Base-by-base conservation (phyloP, 2,329 filamentous ascomycete species). In the Aureobasidium sp. region DNA sequence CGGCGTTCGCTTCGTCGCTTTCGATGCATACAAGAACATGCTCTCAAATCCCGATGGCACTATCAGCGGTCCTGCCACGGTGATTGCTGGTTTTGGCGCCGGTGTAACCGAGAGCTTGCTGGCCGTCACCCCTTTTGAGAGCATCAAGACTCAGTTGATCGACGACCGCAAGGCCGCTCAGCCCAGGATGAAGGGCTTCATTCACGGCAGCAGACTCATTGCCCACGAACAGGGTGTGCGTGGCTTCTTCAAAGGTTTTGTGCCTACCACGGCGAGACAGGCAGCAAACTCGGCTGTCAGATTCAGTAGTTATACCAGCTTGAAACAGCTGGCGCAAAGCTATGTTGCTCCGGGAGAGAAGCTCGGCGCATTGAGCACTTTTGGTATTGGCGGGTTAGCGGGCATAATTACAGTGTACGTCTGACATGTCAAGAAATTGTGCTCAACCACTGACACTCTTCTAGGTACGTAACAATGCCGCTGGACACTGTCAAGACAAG, bases 131-230 rank as follows among this genome's bases (percentile, higher is more conserved):
- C 94, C 94, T 0, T 97, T 95, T 63, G 94, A 99, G 78, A 95
- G 90, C 70, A 97, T 99, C 77, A 99, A 99, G 81, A 99, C 94
- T 56, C 95, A 95, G 68, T 79, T 99, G 83, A 97, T 99, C 72
- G 94, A 99, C 73, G 94, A 99, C 76, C 88, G 90, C 69, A 99
- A 99, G 79, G 82, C 84, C 4, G 80, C 85, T 32, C 90, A 90
- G 41, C 94, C 94, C 37, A 87, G 93, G 17, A 87, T 99, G 85
- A 85, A 87, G 64, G 94, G 94, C 29, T 97, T 99, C 77, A 79
- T 97, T 20, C 90, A 97, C 74, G 94, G 93, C 56, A 89, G 91
- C 15, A 86, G 85, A 59, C 83, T 97, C 63, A 97, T 99, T 65
- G 87, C 87, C 42, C 86, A 88, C 65, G 94, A 99, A 74, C 87